Base-by-base conservation (phyloP, 805 yeast species). In the Myxozyma nipponensis region DNA sequence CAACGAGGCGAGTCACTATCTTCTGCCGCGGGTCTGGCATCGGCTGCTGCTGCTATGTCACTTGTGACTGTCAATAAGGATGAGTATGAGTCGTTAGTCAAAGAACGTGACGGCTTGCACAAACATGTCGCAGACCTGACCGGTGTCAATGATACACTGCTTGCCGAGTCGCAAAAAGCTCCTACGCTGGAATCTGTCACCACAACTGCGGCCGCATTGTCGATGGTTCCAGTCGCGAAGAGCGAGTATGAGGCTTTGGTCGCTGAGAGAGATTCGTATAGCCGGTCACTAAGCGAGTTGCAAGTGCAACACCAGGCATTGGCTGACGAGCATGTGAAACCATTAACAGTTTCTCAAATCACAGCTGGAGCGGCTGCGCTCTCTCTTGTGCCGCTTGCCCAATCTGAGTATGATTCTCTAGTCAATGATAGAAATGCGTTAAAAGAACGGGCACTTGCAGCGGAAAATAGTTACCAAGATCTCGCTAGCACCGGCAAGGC, bases 151-250 rank as follows among this genome's bases (percentile, higher is more conserved):
- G 38, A 35, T 35, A n/a, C 38, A 13, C 19, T 35, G 38, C 6
- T 35, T 13, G 38, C 38, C 6, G 38, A 35, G 21, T 26, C 30
- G 34, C 3, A 4, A 6, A 18, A 7, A 15, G n/a, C 15, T 24
- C 34, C 25, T 4, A 44, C 52, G 9, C 10, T 41, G 4, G 51
- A 28, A 24, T 28, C 54, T 9, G 46, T 47, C 17, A 24, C 25
- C 22, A 55, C 47, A 4, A 56, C 43, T 26, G 58, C 58, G 4
- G 59, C 55, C 2, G 38, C 55, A 2, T 17, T 42, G 17, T 47
- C 52, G 9, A 42, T 52, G 52, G 55, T 58, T 4, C 44, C 63
- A 6, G 51, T 68, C 6, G 41, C 64, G 6, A 46, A 59, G 32
- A 58, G 54, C 13, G 64, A 61, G 24, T 58, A 59, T 39, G 44